Evolutionary conservation across 2,329 filamentous ascomycete genomes (phyloP).

Genomic region (Cladosporium sp.): DNA sequence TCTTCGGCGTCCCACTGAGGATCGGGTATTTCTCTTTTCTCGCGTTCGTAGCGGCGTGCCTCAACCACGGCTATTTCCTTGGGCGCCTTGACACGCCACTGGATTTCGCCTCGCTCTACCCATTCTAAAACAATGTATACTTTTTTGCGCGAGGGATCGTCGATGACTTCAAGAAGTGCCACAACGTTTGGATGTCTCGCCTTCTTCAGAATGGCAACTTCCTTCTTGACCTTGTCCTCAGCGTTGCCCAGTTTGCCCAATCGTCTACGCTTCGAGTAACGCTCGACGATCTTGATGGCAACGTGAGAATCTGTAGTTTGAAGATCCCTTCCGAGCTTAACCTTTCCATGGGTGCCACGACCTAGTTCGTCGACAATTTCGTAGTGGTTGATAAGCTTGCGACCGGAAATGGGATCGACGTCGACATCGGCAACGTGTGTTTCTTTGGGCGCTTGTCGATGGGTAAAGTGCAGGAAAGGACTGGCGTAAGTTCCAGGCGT

Average conservation of each 20-base stretch:
- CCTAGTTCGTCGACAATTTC: constrained; percentile 96
- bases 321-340: constrained; percentile 85
- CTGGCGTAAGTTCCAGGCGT: constrained; percentile 43
- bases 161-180: constrained; percentile 91
- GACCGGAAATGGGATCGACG: constrained; percentile 80
- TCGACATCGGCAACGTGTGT: constrained; percentile 91
- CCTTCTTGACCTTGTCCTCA: constrained; percentile 82
- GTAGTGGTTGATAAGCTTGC: constrained; percentile 97
- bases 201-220: constrained; percentile 98
- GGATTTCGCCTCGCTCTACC: constrained; percentile 88
- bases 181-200: constrained; percentile 97
- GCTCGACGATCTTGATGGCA: constrained; percentile 97
- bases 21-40: constrained; percentile 50
- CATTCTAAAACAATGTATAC: constrained; percentile 98
- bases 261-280: constrained; percentile 88
- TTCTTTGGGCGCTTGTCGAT: constrained; percentile 48
- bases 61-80: constrained; percentile 81
- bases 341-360: constrained; percentile 93
- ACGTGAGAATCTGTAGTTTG: constrained; percentile 68
- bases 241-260: constrained; percentile 71
- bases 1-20: constrained; percentile 42
- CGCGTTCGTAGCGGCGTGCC: constrained; percentile 71
- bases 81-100: constrained; percentile 86
- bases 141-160: constrained; percentile 93
- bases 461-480: constrained; percentile 48